Conservation (phyloP, 495 filamentous ascomycete species). For the Aspergillus homomorphus region DNA sequence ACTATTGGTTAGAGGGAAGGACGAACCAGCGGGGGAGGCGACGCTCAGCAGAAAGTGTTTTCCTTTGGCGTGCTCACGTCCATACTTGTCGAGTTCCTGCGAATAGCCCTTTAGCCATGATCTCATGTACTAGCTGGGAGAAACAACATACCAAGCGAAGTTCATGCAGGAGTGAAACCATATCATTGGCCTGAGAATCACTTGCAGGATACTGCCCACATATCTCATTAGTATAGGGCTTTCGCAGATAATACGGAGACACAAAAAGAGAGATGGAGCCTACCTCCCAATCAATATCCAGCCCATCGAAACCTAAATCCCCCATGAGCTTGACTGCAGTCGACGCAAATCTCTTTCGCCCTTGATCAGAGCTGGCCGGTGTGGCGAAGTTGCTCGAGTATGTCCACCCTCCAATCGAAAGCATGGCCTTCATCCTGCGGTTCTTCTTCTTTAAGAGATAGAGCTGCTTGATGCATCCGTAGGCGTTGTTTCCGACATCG, state of each 20-base stretch:
- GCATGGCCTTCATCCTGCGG: slow-evolving; percentile 73
- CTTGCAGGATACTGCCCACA: slow-evolving; percentile 30
- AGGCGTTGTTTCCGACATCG: slow-evolving; percentile 68
- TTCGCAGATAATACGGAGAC: neutral
- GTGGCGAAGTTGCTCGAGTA: slow-evolving; percentile 70
- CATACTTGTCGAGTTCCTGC: slow-evolving; percentile 61
- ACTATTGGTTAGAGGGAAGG: neutral
- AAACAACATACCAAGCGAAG: slow-evolving; percentile 39
- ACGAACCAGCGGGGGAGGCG: slow-evolving; percentile 53
- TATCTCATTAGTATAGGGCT: neutral
- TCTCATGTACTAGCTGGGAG: neutral
- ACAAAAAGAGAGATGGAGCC: neutral
- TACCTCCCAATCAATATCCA: slow-evolving; percentile 64
- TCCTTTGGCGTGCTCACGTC: slow-evolving; percentile 39
- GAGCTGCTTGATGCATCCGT: slow-evolving; percentile 85
- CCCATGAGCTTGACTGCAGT: slow-evolving; percentile 63
- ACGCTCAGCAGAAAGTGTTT: slow-evolving; percentile 68
- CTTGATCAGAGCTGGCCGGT: slow-evolving; percentile 57
- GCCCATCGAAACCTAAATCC: slow-evolving; percentile 60
- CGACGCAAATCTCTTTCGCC: slow-evolving; percentile 63
- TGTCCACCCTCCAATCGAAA: slow-evolving; percentile 67
- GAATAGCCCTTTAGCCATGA: slow-evolving; percentile 7
- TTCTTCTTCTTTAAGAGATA: slow-evolving; percentile 76
- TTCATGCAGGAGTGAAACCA: slow-evolving; percentile 60
- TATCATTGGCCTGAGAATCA: slow-evolving; percentile 55